Conservation (phyloP, 345 rosid genomes). For the Eutrema heterophyllum region DNA sequence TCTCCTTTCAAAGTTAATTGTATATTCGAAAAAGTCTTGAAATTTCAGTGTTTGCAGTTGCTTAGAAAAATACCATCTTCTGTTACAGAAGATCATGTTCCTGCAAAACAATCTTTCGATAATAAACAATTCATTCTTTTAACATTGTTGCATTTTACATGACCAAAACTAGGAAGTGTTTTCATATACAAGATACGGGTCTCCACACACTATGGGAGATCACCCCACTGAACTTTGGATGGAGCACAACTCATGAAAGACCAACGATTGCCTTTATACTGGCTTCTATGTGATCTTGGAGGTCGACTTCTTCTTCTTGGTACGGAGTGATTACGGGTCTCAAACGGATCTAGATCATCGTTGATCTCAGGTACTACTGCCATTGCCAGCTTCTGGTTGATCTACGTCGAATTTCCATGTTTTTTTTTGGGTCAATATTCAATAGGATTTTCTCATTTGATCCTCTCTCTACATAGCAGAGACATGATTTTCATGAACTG, state of each 20-base stretch:
- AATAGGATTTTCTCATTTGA: constrained; percentile 25
- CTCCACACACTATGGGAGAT: constrained; percentile 6
- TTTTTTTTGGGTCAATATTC: constrained; percentile 27
- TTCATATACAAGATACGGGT: not conserved
- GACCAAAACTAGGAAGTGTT: not conserved
- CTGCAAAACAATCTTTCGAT: not conserved
- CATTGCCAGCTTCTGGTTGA: constrained; percentile 22
- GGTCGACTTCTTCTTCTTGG: constrained; percentile 15
- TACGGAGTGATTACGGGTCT: not conserved
- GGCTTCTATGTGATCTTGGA: constrained; percentile 11
- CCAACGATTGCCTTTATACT: constrained; percentile 29
- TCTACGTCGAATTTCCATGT: constrained; percentile 46
- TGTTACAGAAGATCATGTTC: not conserved
- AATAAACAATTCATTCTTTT: not conserved
- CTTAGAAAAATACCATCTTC: not conserved
- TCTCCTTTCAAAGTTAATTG: not conserved
- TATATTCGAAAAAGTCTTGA: not conserved
- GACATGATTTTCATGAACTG: constrained; percentile 13
- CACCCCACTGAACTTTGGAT: constrained; percentile 5
- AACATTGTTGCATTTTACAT: not conserved
- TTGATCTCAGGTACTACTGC: constrained; percentile 23
- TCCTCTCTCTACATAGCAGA: constrained; percentile 24
- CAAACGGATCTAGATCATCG: not conserved
- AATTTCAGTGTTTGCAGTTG: not conserved
- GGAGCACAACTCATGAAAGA: constrained; percentile 42